Evolutionary conservation across 371 early-diverging fungal species (phyloP).

Genomic region (Mucor sp.): DNA sequence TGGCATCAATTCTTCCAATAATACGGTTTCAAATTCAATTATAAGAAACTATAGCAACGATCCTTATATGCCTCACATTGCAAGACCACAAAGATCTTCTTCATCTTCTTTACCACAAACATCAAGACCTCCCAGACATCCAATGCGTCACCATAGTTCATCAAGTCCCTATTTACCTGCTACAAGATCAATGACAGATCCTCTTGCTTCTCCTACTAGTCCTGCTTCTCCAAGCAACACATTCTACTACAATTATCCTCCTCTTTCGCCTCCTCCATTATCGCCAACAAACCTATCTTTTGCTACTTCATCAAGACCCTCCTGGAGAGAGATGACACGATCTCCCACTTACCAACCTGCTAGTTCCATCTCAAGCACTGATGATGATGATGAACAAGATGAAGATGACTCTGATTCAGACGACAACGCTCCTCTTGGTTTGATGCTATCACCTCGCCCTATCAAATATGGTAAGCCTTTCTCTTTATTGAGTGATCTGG

Average conservation of each 20-base stretch:
- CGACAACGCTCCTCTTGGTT: slow-evolving; percentile 25
- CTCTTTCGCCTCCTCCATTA: slow-evolving; percentile 15
- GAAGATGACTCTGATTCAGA: neutral
- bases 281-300: slow-evolving; percentile 13
- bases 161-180: neutral
- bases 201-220: neutral
- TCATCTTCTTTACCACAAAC: neutral
- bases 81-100: neutral
- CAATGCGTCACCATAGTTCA: neutral
- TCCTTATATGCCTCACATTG: slow-evolving; percentile 11
- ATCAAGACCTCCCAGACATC: neutral
- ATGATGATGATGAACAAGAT: slow-evolving; percentile 15
- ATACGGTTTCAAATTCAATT: neutral
- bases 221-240: neutral
- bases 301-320: neutral
- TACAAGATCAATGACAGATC: neutral
- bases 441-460: neutral
- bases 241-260: neutral
- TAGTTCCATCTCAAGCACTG: slow-evolving; percentile 16
- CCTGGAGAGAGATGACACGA: slow-evolving; percentile 5
- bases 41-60: neutral
- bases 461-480: neutral
- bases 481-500: slow-evolving; percentile 20
- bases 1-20: neutral
- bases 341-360: slow-evolving; percentile 18